phyloP scores from a whole-genome alignment of 768 basidiomycete species.

The Panaeolus papilionaceus region DNA sequence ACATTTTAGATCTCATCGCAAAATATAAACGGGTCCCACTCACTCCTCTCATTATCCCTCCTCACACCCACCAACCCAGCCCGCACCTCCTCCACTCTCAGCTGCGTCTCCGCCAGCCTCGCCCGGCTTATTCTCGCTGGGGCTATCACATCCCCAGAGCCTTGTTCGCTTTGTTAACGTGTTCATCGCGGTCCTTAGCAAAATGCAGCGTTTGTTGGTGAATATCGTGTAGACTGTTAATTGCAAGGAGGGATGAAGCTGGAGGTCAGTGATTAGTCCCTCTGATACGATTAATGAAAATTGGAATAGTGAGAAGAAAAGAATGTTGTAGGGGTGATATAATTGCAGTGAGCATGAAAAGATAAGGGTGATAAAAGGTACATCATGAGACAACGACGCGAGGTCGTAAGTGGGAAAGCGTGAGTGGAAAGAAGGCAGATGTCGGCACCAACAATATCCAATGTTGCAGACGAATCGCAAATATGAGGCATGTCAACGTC shows the following conservation, averaged over 20 bases:
- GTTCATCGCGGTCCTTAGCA: slow-evolving; percentile 65
- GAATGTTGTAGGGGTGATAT: neutral
- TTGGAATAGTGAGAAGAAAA: neutral
- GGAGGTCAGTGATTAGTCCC: neutral
- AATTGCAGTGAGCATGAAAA: neutral
- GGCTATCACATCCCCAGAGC: slow-evolving; percentile 51
- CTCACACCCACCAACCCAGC: slow-evolving; percentile 53
- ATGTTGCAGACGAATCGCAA: no score
- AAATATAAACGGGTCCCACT: slow-evolving; percentile 30
- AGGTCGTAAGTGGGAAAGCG: no score
- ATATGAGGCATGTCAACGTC: no score
- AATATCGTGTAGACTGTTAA: slow-evolving; percentile 60
- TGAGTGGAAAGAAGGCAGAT: no score
- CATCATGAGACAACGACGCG: no score
- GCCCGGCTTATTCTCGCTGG: slow-evolving; percentile 55
- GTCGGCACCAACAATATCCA: no score
- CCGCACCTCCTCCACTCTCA: slow-evolving; percentile 57
- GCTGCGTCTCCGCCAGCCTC: slow-evolving; percentile 51
- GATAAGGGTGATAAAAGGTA: no score
- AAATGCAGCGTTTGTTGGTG: slow-evolving; percentile 62
- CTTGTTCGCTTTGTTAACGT: slow-evolving; percentile 56
- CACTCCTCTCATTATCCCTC: slow-evolving; percentile 70
- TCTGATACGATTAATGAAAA: neutral
- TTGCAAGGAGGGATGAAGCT: neutral
- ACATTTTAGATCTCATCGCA: neutral